Percentiles rank a stretch among this genome's conserved stretches.
phyloP scores from a whole-genome alignment of 805 yeast species.

The Pichia kluyveri region DNA sequence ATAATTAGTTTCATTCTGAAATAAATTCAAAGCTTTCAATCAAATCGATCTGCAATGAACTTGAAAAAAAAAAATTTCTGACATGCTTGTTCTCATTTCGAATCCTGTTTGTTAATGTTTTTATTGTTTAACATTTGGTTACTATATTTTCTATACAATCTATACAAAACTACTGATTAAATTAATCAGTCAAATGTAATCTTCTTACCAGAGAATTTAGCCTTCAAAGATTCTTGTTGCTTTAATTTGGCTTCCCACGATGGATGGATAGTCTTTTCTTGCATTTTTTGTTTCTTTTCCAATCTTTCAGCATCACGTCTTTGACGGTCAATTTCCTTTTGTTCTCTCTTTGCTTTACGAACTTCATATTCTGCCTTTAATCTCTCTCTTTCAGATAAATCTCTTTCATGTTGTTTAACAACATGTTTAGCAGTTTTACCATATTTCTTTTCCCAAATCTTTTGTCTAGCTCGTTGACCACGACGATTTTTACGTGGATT shows the following conservation, averaged over 20 bases:
- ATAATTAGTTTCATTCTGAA: no score
- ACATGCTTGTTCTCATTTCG: no score
- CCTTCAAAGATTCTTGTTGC: conserved; percentile 58
- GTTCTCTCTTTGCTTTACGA: conserved; percentile 59
- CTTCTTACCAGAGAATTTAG: conserved; percentile 78
- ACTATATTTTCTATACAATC: not conserved
- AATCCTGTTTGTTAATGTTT: no score
- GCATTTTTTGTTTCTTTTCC: conserved; percentile 10
- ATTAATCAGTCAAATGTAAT: conserved; percentile 49
- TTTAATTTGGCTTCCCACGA: conserved; percentile 91
- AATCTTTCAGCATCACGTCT: conserved; percentile 9
- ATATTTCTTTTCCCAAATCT: conserved; percentile 90
- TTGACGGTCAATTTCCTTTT: conserved; percentile 29
- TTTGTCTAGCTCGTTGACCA: conserved; percentile 95
- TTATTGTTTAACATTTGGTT: not conserved
- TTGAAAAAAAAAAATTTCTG: no score
- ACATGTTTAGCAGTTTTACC: conserved; percentile 83
- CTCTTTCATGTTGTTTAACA: conserved; percentile 49
- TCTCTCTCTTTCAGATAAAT: conserved; percentile 45
- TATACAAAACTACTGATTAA: not conserved
- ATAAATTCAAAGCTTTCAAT: no score
- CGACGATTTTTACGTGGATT: conserved; percentile 71
- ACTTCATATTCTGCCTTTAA: conserved; percentile 62
- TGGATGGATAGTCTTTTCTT: conserved; percentile 56
- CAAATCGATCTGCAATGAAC: no score